phyloP scores from a whole-genome alignment of 2,329 filamentous ascomycete genomes.

The Aspergillus sp. region DNA sequence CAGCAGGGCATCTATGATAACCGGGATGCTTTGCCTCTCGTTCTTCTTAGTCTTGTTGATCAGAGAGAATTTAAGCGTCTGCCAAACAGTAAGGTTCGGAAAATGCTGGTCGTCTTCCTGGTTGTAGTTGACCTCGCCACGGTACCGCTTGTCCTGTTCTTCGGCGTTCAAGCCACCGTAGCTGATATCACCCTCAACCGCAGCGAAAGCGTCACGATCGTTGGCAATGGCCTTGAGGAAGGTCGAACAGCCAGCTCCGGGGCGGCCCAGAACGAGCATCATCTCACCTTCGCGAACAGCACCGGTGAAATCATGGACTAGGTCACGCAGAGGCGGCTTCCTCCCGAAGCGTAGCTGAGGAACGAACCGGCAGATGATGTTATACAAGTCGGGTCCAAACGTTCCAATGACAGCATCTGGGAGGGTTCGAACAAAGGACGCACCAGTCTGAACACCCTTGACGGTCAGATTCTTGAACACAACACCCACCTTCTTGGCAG shows the following conservation, averaged over 20 bases:
- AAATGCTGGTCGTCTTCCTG: constrained; percentile 76
- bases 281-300: constrained; percentile 68
- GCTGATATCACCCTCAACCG: constrained; percentile 66
- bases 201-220: constrained; percentile 63
- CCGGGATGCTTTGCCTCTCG: constrained; percentile 61
- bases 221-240: constrained; percentile 77
- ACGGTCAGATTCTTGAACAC: constrained; percentile 75
- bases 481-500: constrained; percentile 75
- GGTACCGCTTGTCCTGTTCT: constrained; percentile 67
- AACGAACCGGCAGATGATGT: constrained; percentile 56
- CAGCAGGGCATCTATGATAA: constrained; percentile 69
- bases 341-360: constrained; percentile 52
- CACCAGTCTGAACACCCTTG: constrained; percentile 65
- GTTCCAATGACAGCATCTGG: constrained; percentile 74
- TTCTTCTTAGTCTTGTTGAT: constrained; percentile 73
- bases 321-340: constrained; percentile 50
- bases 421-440: constrained; percentile 69
- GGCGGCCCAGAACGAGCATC: constrained; percentile 71
- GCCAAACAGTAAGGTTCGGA: constrained; percentile 71
- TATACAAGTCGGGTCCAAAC: constrained; percentile 77
- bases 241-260: constrained; percentile 73
- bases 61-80: constrained; percentile 73
- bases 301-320: constrained; percentile 68
- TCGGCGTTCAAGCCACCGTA: constrained; percentile 71
- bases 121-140: constrained; percentile 77